These are phyloP conservation scores for Saxophila tyrrhenica DNA, from an alignment of 495 filamentous ascomycete species.

Conservation along the genomic window DNA sequence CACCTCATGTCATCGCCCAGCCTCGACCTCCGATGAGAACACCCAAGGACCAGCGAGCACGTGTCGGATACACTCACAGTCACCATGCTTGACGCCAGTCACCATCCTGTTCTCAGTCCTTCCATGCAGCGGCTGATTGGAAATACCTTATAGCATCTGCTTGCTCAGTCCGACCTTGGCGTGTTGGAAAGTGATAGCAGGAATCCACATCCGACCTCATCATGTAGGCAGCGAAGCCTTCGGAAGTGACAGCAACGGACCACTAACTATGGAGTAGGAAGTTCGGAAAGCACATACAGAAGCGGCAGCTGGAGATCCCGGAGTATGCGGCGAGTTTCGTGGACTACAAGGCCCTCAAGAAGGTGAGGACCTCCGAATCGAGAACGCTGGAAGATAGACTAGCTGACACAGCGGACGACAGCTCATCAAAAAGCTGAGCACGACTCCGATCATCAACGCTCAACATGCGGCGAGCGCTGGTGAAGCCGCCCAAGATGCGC, in stretches of 20 bases:
- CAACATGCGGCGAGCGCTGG: conserved; percentile 50
- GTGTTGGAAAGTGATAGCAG: background rate
- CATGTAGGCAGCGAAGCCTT: background rate
- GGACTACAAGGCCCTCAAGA: conserved; percentile 98
- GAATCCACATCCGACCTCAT: background rate
- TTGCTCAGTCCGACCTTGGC: background rate
- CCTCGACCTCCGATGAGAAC: background rate
- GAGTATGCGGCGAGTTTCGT: conserved; percentile 99
- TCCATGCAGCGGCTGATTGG: background rate
- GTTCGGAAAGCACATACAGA: conserved; percentile 98
- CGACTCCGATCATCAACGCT: conserved; percentile 69
- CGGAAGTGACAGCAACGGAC: background rate
- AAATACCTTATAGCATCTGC: background rate
- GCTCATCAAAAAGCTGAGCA: conserved; percentile 97
- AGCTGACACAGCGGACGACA: no score
- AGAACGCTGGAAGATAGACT: no score
- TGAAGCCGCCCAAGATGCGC: conserved; percentile 53
- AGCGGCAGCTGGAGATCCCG: conserved; percentile 93
- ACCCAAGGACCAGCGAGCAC: background rate
- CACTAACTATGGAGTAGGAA: conserved; percentile 50
- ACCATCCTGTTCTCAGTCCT: background rate
- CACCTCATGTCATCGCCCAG: background rate
- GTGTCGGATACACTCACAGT: background rate
- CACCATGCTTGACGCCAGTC: background rate
- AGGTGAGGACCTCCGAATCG: no score